Evolutionary conservation across 345 rosid genomes (phyloP).

Genomic region (Citrus sinensis): DNA sequence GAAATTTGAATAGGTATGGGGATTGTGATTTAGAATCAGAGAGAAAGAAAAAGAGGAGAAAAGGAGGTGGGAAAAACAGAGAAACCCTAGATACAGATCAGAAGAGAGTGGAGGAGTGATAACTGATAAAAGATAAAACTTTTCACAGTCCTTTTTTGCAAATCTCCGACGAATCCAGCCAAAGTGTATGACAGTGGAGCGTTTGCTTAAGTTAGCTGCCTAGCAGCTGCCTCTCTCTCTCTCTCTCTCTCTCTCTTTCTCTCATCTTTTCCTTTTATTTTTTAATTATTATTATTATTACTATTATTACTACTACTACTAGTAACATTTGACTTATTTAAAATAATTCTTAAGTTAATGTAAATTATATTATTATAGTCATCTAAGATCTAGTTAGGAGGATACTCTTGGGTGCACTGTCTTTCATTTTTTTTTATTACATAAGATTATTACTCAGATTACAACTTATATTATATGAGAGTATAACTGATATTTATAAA

Average conservation of each 20-base stretch:
- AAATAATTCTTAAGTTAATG: too few species aligned
- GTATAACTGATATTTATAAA: too few species aligned
- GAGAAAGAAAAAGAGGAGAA: constrained; percentile 16
- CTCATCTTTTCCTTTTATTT: too few species aligned
- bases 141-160: constrained; percentile 11
- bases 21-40: constrained; percentile 5
- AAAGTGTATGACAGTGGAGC: constrained; percentile 52
- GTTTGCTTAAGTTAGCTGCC: not conserved
- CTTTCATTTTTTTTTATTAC: too few species aligned
- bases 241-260: not conserved
- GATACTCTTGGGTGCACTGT: too few species aligned
- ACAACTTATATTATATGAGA: too few species aligned
- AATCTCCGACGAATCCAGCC: constrained; percentile 31
- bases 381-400: too few species aligned
- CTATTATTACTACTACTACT: too few species aligned
- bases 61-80: not conserved
- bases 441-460: too few species aligned
- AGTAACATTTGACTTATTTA: too few species aligned
- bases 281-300: too few species aligned
- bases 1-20: not conserved
- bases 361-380: too few species aligned
- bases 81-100: not conserved
- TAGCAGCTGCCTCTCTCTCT: not conserved
- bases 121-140: not conserved
- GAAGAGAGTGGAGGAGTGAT: not conserved